Conservation (phyloP, 352 stramenopile genomes). For the Peronospora farinosa region DNA sequence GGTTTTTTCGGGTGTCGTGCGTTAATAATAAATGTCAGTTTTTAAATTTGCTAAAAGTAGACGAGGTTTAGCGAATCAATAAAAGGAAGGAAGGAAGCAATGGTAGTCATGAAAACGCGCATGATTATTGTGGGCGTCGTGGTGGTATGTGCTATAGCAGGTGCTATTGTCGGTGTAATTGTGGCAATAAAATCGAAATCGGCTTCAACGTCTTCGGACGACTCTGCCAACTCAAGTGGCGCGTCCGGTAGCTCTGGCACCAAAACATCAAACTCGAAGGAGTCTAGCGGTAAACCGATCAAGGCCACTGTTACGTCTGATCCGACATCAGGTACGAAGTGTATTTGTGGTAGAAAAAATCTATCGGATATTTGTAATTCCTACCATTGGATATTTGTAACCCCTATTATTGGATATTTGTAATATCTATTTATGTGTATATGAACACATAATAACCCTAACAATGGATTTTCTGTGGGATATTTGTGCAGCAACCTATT, state of each 20-base stretch:
- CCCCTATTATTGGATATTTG: too few relatives aligned
- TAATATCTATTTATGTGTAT: too few relatives aligned
- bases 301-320: slow-evolving; percentile 26
- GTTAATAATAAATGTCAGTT: too few relatives aligned
- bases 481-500: slow-evolving; percentile 25
- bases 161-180: slow-evolving; percentile 39
- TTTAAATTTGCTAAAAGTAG: neutral
- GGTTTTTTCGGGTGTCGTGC: too few relatives aligned
- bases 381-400: neutral
- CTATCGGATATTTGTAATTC: neutral
- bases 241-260: slow-evolving; percentile 6
- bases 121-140: slow-evolving; percentile 41
- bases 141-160: slow-evolving; percentile 38
- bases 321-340: slow-evolving; percentile 20
- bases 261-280: slow-evolving; percentile 16
- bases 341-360: neutral
- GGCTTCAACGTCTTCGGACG: slow-evolving; percentile 26
- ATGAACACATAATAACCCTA: too few relatives aligned
- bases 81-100: neutral
- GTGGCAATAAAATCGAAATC: slow-evolving; percentile 34
- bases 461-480: slow-evolving; percentile 5
- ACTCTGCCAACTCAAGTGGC: slow-evolving; percentile 7
- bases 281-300: slow-evolving; percentile 3
- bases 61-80: slow-evolving; percentile 4
- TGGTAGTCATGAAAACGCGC: slow-evolving; percentile 35